phyloP scores from a whole-genome alignment of 768 basidiomycete genomes.

The Pleurotus giganteus region DNA sequence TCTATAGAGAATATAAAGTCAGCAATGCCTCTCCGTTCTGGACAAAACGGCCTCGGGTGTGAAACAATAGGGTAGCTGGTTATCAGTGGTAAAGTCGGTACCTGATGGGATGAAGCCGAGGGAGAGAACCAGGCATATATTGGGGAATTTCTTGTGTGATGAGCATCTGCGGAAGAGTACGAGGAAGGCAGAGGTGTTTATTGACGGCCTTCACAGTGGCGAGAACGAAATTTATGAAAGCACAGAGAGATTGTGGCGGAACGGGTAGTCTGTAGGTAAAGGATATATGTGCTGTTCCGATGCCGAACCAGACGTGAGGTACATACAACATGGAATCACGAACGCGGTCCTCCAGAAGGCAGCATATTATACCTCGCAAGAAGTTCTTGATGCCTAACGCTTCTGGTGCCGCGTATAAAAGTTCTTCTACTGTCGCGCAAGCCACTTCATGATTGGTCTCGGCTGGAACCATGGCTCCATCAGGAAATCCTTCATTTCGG shows the following conservation, averaged over 20 bases:
- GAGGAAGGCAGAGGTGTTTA: slow-evolving; percentile 38
- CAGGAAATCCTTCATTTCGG: slow-evolving; percentile 37
- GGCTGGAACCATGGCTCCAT: slow-evolving; percentile 43
- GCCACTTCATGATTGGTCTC: slow-evolving; percentile 39
- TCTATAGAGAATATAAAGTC: slow-evolving; percentile 15
- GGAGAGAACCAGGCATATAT: slow-evolving; percentile 18
- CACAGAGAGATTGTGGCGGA: slow-evolving; percentile 33
- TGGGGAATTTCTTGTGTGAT: slow-evolving; percentile 24
- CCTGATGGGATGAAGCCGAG: slow-evolving; percentile 30
- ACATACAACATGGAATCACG: slow-evolving; percentile 49
- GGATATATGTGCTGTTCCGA: not conserved
- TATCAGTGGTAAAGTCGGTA: not conserved
- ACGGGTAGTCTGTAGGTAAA: slow-evolving; percentile 29
- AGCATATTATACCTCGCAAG: slow-evolving; percentile 28
- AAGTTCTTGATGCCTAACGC: slow-evolving; percentile 36
- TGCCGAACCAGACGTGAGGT: not conserved
- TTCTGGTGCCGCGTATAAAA: slow-evolving; percentile 35
- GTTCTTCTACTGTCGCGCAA: slow-evolving; percentile 35
- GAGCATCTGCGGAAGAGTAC: slow-evolving; percentile 19
- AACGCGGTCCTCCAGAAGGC: slow-evolving; percentile 41
- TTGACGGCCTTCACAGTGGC: slow-evolving; percentile 27
- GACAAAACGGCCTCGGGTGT: no score
- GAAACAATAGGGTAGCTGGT: no score
- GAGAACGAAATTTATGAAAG: slow-evolving; percentile 24
- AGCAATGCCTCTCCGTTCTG: not conserved